These are phyloP conservation scores for Boletus pseudo-olivaceus DNA, from an alignment of 768 basidiomycete species.

Conservation along the genomic window DNA sequence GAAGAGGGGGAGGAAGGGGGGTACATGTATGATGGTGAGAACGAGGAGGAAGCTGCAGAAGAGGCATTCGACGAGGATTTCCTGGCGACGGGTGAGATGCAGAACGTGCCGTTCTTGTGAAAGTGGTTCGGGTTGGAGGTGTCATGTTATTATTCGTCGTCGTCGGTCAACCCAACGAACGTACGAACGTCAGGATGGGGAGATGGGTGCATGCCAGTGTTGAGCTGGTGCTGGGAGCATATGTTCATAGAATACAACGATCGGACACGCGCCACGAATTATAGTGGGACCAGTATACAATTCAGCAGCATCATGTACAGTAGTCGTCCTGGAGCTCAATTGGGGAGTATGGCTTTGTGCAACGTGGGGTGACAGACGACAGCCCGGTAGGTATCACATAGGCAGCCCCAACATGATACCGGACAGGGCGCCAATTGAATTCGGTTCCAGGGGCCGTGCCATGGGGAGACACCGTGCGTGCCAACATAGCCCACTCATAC, in stretches of 20 bases:
- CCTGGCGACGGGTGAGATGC: conserved; percentile 79
- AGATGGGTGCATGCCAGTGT: neutral
- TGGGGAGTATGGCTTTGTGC: neutral
- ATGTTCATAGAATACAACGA: neutral
- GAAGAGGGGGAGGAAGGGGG: conserved; percentile 33
- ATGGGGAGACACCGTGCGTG: too few relatives aligned
- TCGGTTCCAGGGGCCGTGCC: too few relatives aligned
- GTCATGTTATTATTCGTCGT: neutral
- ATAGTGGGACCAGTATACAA: too few relatives aligned
- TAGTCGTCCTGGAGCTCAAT: neutral
- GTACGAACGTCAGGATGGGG: neutral
- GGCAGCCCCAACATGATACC: too few relatives aligned
- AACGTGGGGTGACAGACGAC: too few relatives aligned
- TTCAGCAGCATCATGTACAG: neutral
- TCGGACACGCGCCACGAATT: too few relatives aligned
- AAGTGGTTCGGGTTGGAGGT: neutral
- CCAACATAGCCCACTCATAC: too few relatives aligned
- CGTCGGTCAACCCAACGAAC: neutral
- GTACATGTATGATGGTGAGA: conserved; percentile 36
- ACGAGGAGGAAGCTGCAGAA: conserved; percentile 63
- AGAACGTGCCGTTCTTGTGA: conserved; percentile 66
- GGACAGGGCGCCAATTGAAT: too few relatives aligned
- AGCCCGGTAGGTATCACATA: too few relatives aligned
- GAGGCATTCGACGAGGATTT: conserved; percentile 79
- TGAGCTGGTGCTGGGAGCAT: neutral